A percentile compares a stretch with the other conserved stretches of the same genome.
Conservation (phyloP, 768 basidiomycete species). For the Astraeus odoratus region DNA sequence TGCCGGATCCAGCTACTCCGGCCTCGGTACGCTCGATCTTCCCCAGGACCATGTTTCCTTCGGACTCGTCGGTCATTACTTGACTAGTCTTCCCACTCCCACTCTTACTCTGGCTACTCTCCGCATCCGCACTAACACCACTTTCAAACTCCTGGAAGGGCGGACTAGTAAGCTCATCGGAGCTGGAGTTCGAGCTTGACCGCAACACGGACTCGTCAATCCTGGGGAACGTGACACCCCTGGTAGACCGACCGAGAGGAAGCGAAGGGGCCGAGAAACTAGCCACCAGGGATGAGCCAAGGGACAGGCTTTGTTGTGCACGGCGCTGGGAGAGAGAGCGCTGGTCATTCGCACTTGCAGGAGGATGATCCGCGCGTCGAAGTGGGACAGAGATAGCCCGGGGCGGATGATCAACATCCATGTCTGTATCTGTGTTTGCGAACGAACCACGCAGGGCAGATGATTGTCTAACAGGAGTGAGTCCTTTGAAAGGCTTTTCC, state of each 20-base stretch:
- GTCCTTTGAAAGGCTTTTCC: constrained; percentile 4
- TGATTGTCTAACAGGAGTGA: constrained; percentile 4
- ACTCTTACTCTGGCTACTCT: constrained; percentile 2
- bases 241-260: not conserved
- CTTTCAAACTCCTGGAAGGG: constrained; percentile 12
- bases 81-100: constrained; percentile 5
- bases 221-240: constrained; percentile 1
- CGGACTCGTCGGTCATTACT: constrained; percentile 5
- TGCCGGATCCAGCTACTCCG: not conserved
- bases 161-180: constrained; percentile 10
- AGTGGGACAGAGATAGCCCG: constrained; percentile 16
- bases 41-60: not conserved
- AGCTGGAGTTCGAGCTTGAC: constrained; percentile 10
- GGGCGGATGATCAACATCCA: constrained; percentile 21
- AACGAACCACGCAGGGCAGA: constrained; percentile 3
- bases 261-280: constrained; percentile 16
- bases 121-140: constrained; percentile 8
- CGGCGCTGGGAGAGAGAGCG: not conserved
- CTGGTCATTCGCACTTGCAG: not conserved
- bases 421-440: constrained; percentile 7
- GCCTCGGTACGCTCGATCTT: constrained; percentile 1
- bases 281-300: constrained; percentile 12
- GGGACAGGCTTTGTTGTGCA: constrained; percentile 2
- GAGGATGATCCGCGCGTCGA: constrained; percentile 3
- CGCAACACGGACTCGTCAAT: constrained; percentile 6